Conservation (phyloP, 257 asterid genomes). For the Henckelia pumila region DNA sequence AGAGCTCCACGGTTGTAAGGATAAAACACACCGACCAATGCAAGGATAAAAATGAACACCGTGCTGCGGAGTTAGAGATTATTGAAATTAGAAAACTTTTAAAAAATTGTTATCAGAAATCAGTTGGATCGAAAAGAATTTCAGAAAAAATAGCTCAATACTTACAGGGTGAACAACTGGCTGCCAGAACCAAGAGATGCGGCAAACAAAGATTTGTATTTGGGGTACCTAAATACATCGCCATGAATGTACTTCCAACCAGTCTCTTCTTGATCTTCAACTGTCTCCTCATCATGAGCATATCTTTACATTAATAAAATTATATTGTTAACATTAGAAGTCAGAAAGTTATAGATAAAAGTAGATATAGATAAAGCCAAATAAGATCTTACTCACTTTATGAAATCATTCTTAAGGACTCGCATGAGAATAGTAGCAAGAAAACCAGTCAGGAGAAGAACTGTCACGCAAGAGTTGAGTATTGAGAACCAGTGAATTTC, state of each 20-base stretch:
- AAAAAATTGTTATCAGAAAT: neutral
- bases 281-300: conserved; percentile 55
- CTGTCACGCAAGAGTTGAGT: conserved; percentile 61
- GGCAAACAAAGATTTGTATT: conserved; percentile 48
- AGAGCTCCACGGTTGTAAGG: conserved; percentile 36
- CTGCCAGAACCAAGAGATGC: conserved; percentile 56
- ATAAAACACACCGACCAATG: conserved; percentile 33
- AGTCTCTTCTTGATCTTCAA: conserved; percentile 59
- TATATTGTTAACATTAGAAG: neutral
- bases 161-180: conserved; percentile 55
- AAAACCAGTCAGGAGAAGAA: conserved; percentile 58
- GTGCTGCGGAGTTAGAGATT: conserved; percentile 30
- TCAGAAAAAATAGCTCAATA: neutral
- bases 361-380: neutral
- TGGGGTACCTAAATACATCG: conserved; percentile 58
- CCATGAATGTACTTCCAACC: conserved; percentile 70
- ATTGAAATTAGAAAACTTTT: neutral
- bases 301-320: conserved; percentile 30
- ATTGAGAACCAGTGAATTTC: conserved; percentile 65
- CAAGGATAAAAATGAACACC: conserved; percentile 29
- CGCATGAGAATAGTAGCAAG: conserved; percentile 61
- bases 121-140: neutral
- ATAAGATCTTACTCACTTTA: conserved; percentile 35
- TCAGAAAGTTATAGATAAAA: neutral
- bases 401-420: conserved; percentile 56